phyloP scores from a whole-genome alignment of 306 rosid species.

The Rosa chinensis region DNA sequence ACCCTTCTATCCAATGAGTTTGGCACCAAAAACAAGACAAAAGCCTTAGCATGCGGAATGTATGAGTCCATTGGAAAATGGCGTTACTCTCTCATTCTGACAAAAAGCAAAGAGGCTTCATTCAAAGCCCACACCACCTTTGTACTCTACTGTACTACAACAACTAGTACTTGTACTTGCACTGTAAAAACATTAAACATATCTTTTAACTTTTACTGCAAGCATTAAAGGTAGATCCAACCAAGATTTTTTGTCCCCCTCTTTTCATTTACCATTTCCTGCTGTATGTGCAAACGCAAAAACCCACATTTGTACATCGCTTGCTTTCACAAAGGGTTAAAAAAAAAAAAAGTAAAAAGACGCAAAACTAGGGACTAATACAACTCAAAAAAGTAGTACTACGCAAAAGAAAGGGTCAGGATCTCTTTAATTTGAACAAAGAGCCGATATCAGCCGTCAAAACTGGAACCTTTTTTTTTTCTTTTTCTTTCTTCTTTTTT shows the following conservation, averaged over 20 bases:
- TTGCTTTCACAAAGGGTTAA: constrained; percentile 24
- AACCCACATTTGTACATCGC: constrained; percentile 29
- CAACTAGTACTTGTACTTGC: not conserved
- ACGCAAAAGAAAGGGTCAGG: constrained; percentile 28
- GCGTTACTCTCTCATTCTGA: not conserved
- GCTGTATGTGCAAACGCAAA: constrained; percentile 19
- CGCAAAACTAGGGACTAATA: not conserved
- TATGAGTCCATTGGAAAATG: not conserved
- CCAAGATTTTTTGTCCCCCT: constrained; percentile 15
- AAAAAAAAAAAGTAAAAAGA: not conserved
- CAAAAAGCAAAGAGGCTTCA: not conserved
- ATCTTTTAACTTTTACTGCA: not conserved
- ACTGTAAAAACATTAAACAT: not conserved
- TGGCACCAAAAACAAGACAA: not conserved
- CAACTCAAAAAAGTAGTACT: not conserved
- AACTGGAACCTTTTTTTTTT: constrained; percentile 29
- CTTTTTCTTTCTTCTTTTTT: not conserved
- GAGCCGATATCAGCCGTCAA: constrained; percentile 50
- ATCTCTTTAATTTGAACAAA: constrained; percentile 35
- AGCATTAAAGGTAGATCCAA: not conserved
- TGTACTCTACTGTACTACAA: not conserved
- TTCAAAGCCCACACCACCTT: not conserved
- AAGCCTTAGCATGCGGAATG: not conserved
- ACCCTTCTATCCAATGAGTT: not conserved
- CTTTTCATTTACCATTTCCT: constrained; percentile 29